Conservation (phyloP, 805 yeast genomes). For the Candida sonorensis region DNA sequence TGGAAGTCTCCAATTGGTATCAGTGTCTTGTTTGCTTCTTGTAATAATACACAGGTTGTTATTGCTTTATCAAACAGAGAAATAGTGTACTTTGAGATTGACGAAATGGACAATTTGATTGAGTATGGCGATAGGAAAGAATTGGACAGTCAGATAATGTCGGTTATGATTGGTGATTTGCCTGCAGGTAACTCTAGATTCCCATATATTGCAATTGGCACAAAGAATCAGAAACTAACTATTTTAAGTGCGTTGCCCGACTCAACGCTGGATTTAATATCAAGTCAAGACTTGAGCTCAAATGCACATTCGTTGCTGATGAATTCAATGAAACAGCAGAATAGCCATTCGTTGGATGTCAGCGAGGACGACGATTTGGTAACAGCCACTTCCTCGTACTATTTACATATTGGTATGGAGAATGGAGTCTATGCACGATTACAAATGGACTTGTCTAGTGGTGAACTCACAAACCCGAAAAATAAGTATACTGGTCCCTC, state of each 20-base stretch:
- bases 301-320: slow-evolving; percentile 12
- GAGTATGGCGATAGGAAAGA: slow-evolving; percentile 64
- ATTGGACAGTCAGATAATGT: slow-evolving; percentile 42
- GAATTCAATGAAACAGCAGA: slow-evolving; percentile 27
- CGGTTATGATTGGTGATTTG: slow-evolving; percentile 43
- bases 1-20: slow-evolving; percentile 86
- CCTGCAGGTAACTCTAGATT: slow-evolving; percentile 42
- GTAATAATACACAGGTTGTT: slow-evolving; percentile 62
- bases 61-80: slow-evolving; percentile 69
- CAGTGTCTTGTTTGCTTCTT: slow-evolving; percentile 48
- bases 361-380: too few species aligned
- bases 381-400: slow-evolving; percentile 17
- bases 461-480: slow-evolving; percentile 56
- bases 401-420: slow-evolving; percentile 72
- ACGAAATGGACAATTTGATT: slow-evolving; percentile 53
- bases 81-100: slow-evolving; percentile 76
- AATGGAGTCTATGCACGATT: slow-evolving; percentile 76
- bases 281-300: slow-evolving; percentile 63
- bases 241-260: slow-evolving; percentile 57
- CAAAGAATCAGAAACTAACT: slow-evolving; percentile 63
- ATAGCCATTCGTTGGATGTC: too few species aligned
- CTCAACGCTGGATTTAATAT: slow-evolving; percentile 50
- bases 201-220: slow-evolving; percentile 61
- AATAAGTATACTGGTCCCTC: slow-evolving; percentile 69
- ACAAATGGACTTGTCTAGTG: slow-evolving; percentile 48